Conservation (phyloP, 371 early-diverging fungal genomes). For the Coemansia sp. region DNA sequence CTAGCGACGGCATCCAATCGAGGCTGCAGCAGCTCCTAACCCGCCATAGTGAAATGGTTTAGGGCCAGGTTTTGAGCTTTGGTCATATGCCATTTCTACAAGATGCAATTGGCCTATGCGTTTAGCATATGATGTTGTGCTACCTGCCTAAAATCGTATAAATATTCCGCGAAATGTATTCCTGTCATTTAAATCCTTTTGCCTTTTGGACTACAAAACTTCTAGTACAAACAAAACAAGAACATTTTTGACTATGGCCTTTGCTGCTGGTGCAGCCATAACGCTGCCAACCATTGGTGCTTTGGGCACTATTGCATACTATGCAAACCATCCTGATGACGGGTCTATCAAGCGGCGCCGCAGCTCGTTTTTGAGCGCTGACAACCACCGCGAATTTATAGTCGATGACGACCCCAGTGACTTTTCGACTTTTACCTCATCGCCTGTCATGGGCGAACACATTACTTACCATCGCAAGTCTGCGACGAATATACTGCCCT, state of each 20-base stretch:
- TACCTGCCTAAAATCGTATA: no score
- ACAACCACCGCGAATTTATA: slow-evolving; percentile 30
- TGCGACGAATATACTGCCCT: background rate
- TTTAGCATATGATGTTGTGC: background rate
- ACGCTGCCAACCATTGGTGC: slow-evolving; percentile 42
- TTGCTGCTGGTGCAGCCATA: slow-evolving; percentile 48
- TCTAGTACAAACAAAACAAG: background rate
- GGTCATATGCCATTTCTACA: no score
- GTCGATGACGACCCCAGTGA: slow-evolving; percentile 45
- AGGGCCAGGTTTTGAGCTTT: background rate
- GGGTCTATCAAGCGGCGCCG: slow-evolving; percentile 13
- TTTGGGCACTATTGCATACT: slow-evolving; percentile 38
- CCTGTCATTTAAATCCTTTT: no score
- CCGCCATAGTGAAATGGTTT: background rate
- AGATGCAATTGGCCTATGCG: background rate
- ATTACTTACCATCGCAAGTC: slow-evolving; percentile 21
- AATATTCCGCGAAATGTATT: no score
- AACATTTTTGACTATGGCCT: slow-evolving; percentile 21
- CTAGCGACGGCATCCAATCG: no score
- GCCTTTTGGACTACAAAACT: background rate
- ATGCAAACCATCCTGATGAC: slow-evolving; percentile 27
- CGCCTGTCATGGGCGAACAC: slow-evolving; percentile 15
- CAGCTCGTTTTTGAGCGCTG: slow-evolving; percentile 10
- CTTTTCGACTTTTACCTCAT: slow-evolving; percentile 38
- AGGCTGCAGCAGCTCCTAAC: no score